phyloP scores from a whole-genome alignment of 2,329 filamentous ascomycete genomes.

The Coniochaeta sp. region DNA sequence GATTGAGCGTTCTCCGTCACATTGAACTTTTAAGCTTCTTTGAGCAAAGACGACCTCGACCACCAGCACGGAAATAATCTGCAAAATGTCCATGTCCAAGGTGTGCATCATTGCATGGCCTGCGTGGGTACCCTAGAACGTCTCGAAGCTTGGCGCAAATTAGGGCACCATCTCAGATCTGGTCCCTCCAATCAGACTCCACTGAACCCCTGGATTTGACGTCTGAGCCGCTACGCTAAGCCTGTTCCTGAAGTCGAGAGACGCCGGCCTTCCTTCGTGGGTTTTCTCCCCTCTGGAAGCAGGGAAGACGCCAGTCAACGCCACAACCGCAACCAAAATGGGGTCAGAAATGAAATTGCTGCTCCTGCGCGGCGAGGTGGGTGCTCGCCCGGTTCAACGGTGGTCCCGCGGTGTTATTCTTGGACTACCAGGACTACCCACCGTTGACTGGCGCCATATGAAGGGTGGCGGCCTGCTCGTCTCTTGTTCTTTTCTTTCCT shows the following conservation, averaged over 20 bases:
- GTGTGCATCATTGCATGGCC: not conserved
- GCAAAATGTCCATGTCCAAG: not conserved
- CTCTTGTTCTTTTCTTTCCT: slow-evolving; percentile 3
- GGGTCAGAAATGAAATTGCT: not conserved
- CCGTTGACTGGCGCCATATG: not conserved
- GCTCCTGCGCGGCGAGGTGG: not conserved
- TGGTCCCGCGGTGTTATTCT: not conserved
- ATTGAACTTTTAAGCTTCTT: not conserved
- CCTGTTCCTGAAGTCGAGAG: slow-evolving; percentile 2
- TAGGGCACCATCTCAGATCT: not conserved
- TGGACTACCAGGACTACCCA: too few relatives aligned
- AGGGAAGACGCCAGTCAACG: not conserved
- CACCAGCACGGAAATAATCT: not conserved
- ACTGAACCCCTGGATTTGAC: not conserved
- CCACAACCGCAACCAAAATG: not conserved
- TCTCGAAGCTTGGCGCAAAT: not conserved
- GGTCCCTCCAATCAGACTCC: not conserved
- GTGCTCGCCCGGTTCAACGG: not conserved
- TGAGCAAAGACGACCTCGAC: not conserved
- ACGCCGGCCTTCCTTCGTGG: not conserved
- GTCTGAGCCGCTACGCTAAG: not conserved
- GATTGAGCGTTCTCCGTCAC: not conserved
- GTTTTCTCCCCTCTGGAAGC: not conserved
- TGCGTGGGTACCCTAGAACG: not conserved
- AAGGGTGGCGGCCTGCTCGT: not conserved